These are phyloP conservation scores for Chytriomyces sp. DNA, from an alignment of 192 early-diverging fungal species.

Conservation along the genomic window DNA sequence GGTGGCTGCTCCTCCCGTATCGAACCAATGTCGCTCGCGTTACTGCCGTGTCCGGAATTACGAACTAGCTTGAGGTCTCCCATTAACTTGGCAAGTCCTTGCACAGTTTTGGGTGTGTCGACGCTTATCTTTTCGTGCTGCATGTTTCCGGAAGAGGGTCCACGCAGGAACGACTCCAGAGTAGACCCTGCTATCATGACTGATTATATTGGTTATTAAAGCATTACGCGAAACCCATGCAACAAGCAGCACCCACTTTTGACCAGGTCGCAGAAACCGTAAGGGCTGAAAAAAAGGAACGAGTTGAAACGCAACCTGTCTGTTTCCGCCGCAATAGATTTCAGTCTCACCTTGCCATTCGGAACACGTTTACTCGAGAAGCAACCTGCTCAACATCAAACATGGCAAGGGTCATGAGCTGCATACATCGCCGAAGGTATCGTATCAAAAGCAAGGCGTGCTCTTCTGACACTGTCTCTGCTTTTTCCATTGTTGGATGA, in stretches of 20 bases:
- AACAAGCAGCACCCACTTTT: constrained; percentile 13
- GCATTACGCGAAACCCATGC: background rate
- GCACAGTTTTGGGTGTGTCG: background rate
- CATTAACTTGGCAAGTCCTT: constrained; percentile 16
- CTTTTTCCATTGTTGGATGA: background rate
- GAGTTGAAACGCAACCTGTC: background rate
- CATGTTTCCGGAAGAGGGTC: constrained; percentile 12
- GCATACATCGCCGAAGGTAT: constrained; percentile 15
- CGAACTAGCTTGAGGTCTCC: constrained; percentile 13
- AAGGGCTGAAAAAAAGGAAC: constrained; percentile 18
- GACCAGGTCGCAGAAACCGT: constrained; percentile 20
- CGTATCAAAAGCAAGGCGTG: constrained; percentile 16
- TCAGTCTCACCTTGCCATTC: background rate
- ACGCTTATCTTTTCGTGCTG: background rate
- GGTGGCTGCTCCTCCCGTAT: background rate
- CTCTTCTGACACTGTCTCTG: constrained; percentile 11
- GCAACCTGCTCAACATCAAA: constrained; percentile 33
- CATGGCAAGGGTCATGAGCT: constrained; percentile 18
- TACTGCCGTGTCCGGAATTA: background rate
- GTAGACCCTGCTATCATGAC: constrained; percentile 19
- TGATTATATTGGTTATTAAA: background rate
- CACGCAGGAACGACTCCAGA: constrained; percentile 15
- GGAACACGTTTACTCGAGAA: constrained; percentile 15
- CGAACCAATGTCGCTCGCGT: background rate
- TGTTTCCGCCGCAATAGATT: background rate